These are phyloP conservation scores for Ambrosia hybrid DNA, from an alignment of 140 eudicot species.

Conservation along the genomic window DNA sequence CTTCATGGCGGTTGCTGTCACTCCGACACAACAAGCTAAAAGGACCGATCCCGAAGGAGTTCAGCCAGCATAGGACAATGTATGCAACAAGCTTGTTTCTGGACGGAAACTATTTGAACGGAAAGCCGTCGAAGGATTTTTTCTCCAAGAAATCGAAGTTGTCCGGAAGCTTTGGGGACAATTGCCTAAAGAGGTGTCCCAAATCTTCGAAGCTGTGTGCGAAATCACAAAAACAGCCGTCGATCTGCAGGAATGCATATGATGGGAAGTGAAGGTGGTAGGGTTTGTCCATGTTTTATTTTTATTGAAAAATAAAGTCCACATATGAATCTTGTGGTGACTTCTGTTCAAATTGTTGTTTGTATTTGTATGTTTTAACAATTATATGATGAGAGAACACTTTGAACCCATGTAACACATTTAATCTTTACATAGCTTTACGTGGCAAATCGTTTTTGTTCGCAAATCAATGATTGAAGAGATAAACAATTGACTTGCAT, in stretches of 20 bases:
- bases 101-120: conserved; percentile 81
- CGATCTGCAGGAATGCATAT: conserved; percentile 65
- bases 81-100: conserved; percentile 44
- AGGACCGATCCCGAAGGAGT: conserved; percentile 76
- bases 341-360: no score
- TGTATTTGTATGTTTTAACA: no score
- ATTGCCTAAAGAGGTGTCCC: no score
- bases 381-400: no score
- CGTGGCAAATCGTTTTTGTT: no score
- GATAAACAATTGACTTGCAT: no score
- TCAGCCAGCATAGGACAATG: conserved; percentile 43
- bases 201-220: conserved; percentile 56
- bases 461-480: no score
- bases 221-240: conserved; percentile 69
- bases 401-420: no score
- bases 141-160: conserved; percentile 49
- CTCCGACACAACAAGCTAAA: conserved; percentile 58
- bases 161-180: conserved; percentile 26
- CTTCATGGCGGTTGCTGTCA: conserved; percentile 49
- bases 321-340: no score
- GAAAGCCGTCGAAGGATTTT: conserved; percentile 73
- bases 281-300: no score
- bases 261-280: conserved; percentile 51
- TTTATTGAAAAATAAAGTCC: no score
- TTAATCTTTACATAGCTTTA: no score